A percentile compares a stretch with the other conserved stretches of the same genome.
Evolutionary conservation across 140 eudicot species (phyloP).

Genomic region (Stevia rebaudiana): DNA sequence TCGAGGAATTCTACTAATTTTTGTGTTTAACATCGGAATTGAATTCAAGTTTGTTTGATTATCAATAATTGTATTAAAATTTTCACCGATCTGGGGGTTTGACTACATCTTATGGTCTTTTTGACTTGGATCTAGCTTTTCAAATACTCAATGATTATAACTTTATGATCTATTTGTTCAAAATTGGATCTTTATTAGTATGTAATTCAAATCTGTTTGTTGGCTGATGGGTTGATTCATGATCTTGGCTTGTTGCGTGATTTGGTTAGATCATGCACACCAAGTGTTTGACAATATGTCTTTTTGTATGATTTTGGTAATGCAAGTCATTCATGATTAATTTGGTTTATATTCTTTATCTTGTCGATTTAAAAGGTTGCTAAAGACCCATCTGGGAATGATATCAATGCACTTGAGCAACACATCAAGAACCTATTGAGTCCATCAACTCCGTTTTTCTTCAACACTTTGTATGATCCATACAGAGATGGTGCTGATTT

Average conservation of each 20-base stretch:
- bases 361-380: constrained; percentile 58
- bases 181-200: neutral
- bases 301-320: neutral
- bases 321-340: neutral
- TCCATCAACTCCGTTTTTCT: constrained; percentile 83
- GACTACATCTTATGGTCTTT: constrained; percentile 18
- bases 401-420: constrained; percentile 69
- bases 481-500: constrained; percentile 75
- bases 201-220: neutral
- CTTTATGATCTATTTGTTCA: neutral
- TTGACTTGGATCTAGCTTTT: constrained; percentile 32
- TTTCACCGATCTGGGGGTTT: constrained; percentile 31
- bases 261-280: constrained; percentile 18
- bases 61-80: neutral
- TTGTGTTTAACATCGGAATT: neutral
- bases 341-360: constrained; percentile 8
- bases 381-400: constrained; percentile 65
- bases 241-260: neutral
- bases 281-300: constrained; percentile 19
- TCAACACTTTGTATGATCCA: constrained; percentile 81
- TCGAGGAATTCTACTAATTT: neutral
- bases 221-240: neutral
- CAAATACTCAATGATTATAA: neutral
- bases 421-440: constrained; percentile 68
- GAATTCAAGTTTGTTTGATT: neutral